A percentile compares a stretch with the other conserved stretches of the same genome.
Evolutionary conservation across 164 flowering plant species (phyloP).

Genomic region (Vitis cinerea): DNA sequence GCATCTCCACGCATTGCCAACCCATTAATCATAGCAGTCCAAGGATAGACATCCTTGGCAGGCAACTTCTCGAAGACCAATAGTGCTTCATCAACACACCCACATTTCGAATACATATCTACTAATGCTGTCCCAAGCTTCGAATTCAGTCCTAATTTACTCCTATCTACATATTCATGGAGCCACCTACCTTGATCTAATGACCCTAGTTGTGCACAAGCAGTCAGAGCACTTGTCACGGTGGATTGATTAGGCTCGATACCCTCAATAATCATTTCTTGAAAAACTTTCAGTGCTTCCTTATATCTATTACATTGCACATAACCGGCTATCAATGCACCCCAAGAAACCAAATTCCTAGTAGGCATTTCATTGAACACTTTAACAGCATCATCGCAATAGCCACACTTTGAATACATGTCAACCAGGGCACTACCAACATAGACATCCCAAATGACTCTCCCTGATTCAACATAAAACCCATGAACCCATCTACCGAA

Average conservation of each 20-base stretch:
- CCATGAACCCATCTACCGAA: slow-evolving; percentile 41
- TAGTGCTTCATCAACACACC: slow-evolving; percentile 29
- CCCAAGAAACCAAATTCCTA: slow-evolving; percentile 38
- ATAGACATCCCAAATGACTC: slow-evolving; percentile 32
- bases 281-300: slow-evolving; percentile 29
- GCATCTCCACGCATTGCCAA: slow-evolving; percentile 39
- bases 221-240: slow-evolving; percentile 33
- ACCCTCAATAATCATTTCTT: slow-evolving; percentile 26
- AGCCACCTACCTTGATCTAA: slow-evolving; percentile 34
- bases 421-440: slow-evolving; percentile 38
- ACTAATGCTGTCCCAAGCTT: slow-evolving; percentile 30
- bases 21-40: slow-evolving; percentile 43
- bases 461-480: slow-evolving; percentile 26
- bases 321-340: slow-evolving; percentile 31
- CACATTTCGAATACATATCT: slow-evolving; percentile 31
- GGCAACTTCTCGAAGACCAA: slow-evolving; percentile 19
- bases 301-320: slow-evolving; percentile 21
- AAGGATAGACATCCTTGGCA: slow-evolving; percentile 33
- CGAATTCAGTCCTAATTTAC: slow-evolving; percentile 18
- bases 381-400: slow-evolving; percentile 26
- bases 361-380: slow-evolving; percentile 28
- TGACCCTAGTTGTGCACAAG: slow-evolving; percentile 37
- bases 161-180: slow-evolving; percentile 19
- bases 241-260: slow-evolving; percentile 27
- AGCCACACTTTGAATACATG: slow-evolving; percentile 39